These are phyloP conservation scores for Fraxinus sp. DNA, from an alignment of 305 asterid species.

Conservation along the genomic window DNA sequence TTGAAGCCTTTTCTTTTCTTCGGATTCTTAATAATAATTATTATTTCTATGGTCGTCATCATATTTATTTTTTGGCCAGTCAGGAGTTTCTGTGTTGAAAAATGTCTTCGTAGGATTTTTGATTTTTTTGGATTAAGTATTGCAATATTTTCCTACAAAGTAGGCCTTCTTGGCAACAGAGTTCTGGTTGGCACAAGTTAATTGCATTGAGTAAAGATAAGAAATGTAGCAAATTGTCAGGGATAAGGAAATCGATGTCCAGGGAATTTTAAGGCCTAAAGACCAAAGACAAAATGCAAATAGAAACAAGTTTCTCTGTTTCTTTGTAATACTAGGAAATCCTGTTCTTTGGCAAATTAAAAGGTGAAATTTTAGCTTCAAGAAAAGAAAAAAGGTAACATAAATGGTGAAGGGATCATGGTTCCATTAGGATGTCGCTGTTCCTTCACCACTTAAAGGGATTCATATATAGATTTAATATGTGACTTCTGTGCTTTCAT, in stretches of 20 bases:
- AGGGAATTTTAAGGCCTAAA: neutral
- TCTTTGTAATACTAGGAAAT: neutral
- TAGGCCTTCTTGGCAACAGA: neutral
- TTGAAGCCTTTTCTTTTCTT: slow-evolving; percentile 2
- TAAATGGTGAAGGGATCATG: neutral
- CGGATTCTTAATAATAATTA: neutral
- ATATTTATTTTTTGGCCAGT: neutral
- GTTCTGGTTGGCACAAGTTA: neutral
- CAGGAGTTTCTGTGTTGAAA: neutral
- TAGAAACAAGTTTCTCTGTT: neutral
- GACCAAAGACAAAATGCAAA: neutral
- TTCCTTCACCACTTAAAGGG: neutral
- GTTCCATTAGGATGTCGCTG: neutral
- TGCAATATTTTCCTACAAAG: neutral
- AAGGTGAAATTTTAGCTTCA: neutral
- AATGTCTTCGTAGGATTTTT: neutral
- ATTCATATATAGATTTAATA: neutral
- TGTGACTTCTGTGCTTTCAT: neutral
- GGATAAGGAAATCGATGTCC: neutral
- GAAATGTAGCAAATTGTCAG: neutral
- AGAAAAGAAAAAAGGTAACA: neutral
- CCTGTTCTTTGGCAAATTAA: neutral
- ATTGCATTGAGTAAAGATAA: neutral
- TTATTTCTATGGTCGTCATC: neutral
- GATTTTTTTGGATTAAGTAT: neutral